A percentile compares a stretch with the other conserved stretches of the same genome.
Evolutionary conservation across 225 moss, liverwort and hornwort species (phyloP).

Genomic region (Polytrichum formosum): DNA sequence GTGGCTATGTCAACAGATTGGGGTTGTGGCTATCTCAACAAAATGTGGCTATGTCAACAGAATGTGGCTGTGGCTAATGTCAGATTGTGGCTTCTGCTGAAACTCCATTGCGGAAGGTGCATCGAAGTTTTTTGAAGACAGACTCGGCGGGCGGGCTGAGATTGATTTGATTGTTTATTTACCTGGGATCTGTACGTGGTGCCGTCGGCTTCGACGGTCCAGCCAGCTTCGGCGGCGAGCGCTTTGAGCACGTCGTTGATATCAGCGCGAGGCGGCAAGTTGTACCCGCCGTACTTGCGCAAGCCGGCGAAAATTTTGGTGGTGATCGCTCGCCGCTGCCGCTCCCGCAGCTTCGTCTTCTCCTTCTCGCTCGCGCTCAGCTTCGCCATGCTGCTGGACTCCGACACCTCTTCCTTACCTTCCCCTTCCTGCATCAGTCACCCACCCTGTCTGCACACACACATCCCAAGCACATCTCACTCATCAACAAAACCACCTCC

Average conservation of each 20-base stretch:
- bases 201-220: slow-evolving; percentile 71
- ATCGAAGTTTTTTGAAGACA: neutral
- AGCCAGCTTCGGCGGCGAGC: slow-evolving; percentile 62
- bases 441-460: neutral
- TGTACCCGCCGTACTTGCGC: slow-evolving; percentile 69
- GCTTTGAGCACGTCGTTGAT: slow-evolving; percentile 70
- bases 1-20: no score
- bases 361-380: slow-evolving; percentile 73
- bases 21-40: no score
- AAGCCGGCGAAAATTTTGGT: slow-evolving; percentile 70
- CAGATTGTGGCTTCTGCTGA: no score
- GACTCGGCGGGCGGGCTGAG: neutral
- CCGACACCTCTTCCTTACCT: slow-evolving; percentile 8
- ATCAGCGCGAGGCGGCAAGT: slow-evolving; percentile 66
- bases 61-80: no score
- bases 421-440: slow-evolving; percentile 11
- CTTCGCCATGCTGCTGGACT: slow-evolving; percentile 48
- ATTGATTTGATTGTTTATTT: neutral
- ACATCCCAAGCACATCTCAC: neutral
- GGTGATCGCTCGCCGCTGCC: slow-evolving; percentile 67
- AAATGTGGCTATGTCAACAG: no score
- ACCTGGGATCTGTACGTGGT: slow-evolving; percentile 63
- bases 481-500: no score
- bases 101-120: no score
- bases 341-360: slow-evolving; percentile 66